These are phyloP conservation scores for Malassezia globosa DNA, from an alignment of 1,284 basidiomycete species.

Conservation along the genomic window DNA sequence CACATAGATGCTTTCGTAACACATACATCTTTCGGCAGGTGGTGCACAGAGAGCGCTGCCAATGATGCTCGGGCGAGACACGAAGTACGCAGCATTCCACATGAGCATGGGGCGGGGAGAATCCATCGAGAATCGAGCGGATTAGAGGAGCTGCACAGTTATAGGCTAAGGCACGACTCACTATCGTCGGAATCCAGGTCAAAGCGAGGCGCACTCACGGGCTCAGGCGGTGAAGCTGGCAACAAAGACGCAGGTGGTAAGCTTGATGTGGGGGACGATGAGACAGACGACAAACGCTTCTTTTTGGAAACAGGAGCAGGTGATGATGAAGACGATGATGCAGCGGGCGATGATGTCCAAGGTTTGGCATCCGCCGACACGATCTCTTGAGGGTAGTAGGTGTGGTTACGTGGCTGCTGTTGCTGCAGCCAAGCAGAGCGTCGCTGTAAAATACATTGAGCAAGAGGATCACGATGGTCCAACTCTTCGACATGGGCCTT, in stretches of 20 bases:
- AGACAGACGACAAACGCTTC: too few species aligned
- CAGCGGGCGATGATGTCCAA: too few species aligned
- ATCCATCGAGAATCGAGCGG: neutral
- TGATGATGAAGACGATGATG: too few species aligned
- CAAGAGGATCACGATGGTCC: neutral
- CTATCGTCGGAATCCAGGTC: constrained; percentile 8
- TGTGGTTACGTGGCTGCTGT: neutral
- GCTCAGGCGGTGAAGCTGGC: constrained; percentile 1
- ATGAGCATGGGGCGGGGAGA: neutral
- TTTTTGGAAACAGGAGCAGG: too few species aligned
- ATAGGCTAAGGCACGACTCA: neutral
- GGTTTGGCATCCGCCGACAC: too few species aligned
- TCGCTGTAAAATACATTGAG: neutral
- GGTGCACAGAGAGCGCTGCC: constrained; percentile 1
- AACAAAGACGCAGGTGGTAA: constrained; percentile 4
- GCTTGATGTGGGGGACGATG: too few species aligned
- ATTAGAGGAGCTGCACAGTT: neutral
- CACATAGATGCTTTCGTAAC: too few species aligned
- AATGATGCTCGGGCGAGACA: constrained; percentile 1
- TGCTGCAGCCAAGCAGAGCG: neutral
- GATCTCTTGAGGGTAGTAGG: too few species aligned
- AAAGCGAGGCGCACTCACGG: constrained; percentile 9
- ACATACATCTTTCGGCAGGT: neutral
- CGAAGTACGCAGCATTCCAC: constrained; percentile 4
- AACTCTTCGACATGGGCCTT: constrained; percentile 21